Conservation (phyloP, 352 stramenopile species). For the Thalassiosira ordinaria region DNA sequence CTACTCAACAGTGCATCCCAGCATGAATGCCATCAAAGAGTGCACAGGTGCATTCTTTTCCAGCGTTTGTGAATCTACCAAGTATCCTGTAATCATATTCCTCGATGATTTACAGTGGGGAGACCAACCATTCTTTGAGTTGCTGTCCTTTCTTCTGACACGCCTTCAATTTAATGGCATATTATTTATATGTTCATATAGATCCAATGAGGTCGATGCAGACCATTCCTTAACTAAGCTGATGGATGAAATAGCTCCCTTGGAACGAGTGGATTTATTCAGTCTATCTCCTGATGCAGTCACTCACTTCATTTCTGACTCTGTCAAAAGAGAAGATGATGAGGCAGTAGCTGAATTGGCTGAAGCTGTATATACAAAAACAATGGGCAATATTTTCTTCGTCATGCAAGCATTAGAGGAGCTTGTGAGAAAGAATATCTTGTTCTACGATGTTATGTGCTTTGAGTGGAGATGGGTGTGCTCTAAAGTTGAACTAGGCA, state of each 20-base stretch:
- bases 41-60: constrained; percentile 9
- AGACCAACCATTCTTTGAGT: constrained; percentile 41
- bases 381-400: constrained; percentile 52
- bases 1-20: neutral
- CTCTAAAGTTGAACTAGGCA: constrained; percentile 1
- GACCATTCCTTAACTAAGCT: constrained; percentile 35
- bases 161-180: constrained; percentile 38
- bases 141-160: constrained; percentile 50
- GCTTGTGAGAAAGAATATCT: constrained; percentile 51
- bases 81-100: constrained; percentile 53
- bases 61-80: neutral
- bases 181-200: constrained; percentile 63
- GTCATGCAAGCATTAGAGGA: constrained; percentile 55
- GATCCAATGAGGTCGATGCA: constrained; percentile 47
- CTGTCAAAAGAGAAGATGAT: constrained; percentile 33
- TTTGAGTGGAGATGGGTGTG: constrained; percentile 31
- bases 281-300: constrained; percentile 49
- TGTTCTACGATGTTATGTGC: constrained; percentile 53
- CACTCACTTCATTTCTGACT: constrained; percentile 54
- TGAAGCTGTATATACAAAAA: constrained; percentile 37
- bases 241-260: neutral
- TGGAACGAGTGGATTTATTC: constrained; percentile 53
- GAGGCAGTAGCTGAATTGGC: constrained; percentile 26
- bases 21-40: constrained; percentile 23
- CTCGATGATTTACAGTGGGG: constrained; percentile 68